Base-by-base conservation (phyloP, 371 early-diverging fungal species). In the Funneliformis caledonium region DNA sequence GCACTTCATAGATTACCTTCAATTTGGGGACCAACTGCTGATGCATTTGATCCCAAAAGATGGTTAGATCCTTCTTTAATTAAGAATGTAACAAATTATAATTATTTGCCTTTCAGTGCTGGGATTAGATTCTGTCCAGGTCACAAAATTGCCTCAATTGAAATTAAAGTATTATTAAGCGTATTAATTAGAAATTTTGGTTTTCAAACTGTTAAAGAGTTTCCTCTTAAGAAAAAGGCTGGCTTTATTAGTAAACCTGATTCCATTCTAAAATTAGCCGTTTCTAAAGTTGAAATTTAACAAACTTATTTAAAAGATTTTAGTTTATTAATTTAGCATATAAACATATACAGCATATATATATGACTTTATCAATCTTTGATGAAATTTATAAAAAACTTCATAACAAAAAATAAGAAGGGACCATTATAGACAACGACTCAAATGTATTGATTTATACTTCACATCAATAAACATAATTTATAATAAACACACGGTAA, bases 31-130 rank as follows among this genome's bases (percentile, higher is more conserved):
- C 37, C 56, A 60, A 42, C 56, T 11, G 31, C 56, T 8, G 60
- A 75, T 42, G 11, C 42, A 42, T 75, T 75, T n/a, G 37, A 37
- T 42, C 75, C 75, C 22, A 22, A n/a, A 60, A 56, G 75, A 61
- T 75, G 75, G 75, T 43, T 75, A 19, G 16, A 72, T 52, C 52
- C 72, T 26, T 60, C 75, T 16, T 33, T 72, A 22, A 33, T 75
- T 37, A 52, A 72, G 22, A 22, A 60, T 59, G 22, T 60, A 33
- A 81, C 82, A 82, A 79, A 64, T 48, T 84, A 81, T 82, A 87
- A 88, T 4, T 92, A 88, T 73, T 82, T 89, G 80, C 93, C 92
- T 1, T 93, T 93, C 82, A 74, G 89, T 72, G 85, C 89, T 14
- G 93, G 93, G 45, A 85, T 87, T 5, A 65, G 88, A 11, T 83